A percentile compares a stretch with the other conserved stretches of the same genome.
These are phyloP conservation scores for Myrmaecium sp. DNA, from an alignment of 2,329 filamentous ascomycete species.

Conservation along the genomic window DNA sequence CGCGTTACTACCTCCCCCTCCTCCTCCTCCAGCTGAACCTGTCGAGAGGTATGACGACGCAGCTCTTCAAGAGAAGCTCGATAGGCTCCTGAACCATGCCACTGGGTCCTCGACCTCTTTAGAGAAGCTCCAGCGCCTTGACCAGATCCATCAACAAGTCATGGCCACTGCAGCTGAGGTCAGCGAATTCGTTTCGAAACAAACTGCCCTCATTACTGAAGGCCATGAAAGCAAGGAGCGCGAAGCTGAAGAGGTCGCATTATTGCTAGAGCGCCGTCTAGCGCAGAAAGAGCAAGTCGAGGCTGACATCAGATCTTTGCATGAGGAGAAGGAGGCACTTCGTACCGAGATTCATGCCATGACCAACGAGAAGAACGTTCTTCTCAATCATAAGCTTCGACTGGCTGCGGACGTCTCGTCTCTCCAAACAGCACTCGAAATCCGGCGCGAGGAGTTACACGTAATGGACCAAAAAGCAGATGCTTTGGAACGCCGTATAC, in stretches of 20 bases:
- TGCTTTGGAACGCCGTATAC: conserved; percentile 72
- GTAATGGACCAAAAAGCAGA: conserved; percentile 84
- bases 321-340: conserved; percentile 26
- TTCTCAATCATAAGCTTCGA: conserved; percentile 61
- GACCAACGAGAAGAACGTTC: conserved; percentile 53
- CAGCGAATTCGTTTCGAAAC: conserved; percentile 60
- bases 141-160: conserved; percentile 79
- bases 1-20: conserved; percentile 26
- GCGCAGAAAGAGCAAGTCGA: conserved; percentile 46
- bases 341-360: conserved; percentile 39
- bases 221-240: conserved; percentile 66
- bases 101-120: conserved; percentile 52
- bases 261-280: conserved; percentile 63
- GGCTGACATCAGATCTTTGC: conserved; percentile 27
- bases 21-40: conserved; percentile 12
- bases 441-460: conserved; percentile 79
- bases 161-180: conserved; percentile 71
- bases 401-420: conserved; percentile 76
- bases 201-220: conserved; percentile 57
- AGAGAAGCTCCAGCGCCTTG: conserved; percentile 62
- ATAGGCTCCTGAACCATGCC: conserved; percentile 43
- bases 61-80: conserved; percentile 38
- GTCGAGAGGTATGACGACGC: conserved; percentile 37
- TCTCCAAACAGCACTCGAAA: conserved; percentile 73
- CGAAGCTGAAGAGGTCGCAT: conserved; percentile 60